phyloP scores from a whole-genome alignment of 495 filamentous ascomycete species.

The Neurospora sp. region DNA sequence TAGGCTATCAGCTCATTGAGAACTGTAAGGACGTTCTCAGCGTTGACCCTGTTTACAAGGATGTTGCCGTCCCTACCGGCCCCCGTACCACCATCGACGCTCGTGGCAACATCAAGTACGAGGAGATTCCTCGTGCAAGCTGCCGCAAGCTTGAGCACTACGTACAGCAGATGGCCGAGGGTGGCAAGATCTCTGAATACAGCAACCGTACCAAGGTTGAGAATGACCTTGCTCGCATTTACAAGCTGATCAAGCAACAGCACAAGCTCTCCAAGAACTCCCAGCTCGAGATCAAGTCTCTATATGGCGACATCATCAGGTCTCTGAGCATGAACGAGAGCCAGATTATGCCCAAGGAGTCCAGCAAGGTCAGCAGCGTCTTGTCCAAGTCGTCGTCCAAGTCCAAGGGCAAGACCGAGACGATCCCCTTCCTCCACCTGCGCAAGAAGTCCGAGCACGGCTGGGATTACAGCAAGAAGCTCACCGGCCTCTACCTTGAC shows the following conservation, averaged over 20 bases:
- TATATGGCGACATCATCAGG: conserved; percentile 88
- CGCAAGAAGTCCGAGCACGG: conserved; percentile 90
- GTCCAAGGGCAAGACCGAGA: conserved; percentile 86
- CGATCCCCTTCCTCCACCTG: conserved; percentile 94
- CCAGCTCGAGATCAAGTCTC: conserved; percentile 84
- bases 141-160: conserved; percentile 98
- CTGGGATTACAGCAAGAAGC: conserved; percentile 98
- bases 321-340: conserved; percentile 94
- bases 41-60: conserved; percentile 82
- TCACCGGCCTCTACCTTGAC: conserved; percentile 85
- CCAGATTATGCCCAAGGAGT: conserved; percentile 86
- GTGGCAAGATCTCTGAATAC: conserved; percentile 96
- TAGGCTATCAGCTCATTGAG: conserved; percentile 90
- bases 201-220: conserved; percentile 97
- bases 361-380: conserved; percentile 44
- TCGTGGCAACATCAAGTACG: conserved; percentile 79
- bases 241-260: conserved; percentile 95
- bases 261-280: conserved; percentile 92
- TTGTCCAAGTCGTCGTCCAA: conserved; percentile 58
- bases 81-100: conserved; percentile 84
- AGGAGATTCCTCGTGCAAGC: conserved; percentile 78
- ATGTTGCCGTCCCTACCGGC: conserved; percentile 84
- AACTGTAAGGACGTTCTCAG: conserved; percentile 91
- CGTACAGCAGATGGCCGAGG: conserved; percentile 96
- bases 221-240: conserved; percentile 84